A percentile compares a stretch with the other conserved stretches of the same genome.
Evolutionary conservation across 2,329 filamentous ascomycete genomes (phyloP).

Genomic region (Phialocephala sp.): DNA sequence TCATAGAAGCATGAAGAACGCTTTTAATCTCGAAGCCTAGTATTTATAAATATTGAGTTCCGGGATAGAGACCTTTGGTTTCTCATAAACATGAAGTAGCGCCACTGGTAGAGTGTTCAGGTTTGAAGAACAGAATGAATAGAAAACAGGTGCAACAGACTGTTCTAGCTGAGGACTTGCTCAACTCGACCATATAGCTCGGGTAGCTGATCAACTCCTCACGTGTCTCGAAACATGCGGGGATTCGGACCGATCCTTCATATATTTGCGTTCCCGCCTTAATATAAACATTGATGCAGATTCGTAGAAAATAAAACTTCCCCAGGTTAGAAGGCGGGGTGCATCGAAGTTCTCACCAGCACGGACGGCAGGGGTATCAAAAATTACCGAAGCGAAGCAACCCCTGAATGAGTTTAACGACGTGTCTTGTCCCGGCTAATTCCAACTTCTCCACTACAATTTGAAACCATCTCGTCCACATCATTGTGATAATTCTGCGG

Average conservation of each 20-base stretch:
- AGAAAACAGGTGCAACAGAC: neutral
- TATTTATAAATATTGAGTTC: neutral
- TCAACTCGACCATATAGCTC: neutral
- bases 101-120: neutral
- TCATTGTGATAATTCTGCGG: constrained; percentile 2
- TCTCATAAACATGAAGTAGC: neutral
- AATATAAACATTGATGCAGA: constrained; percentile 8
- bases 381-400: constrained; percentile 16
- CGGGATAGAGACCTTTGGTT: neutral
- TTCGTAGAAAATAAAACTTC: neutral
- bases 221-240: constrained; percentile 7
- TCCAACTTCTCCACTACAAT: constrained; percentile 8
- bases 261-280: constrained; percentile 9
- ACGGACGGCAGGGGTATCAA: constrained; percentile 10
- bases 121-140: neutral
- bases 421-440: constrained; percentile 2
- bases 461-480: constrained; percentile 10
- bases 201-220: constrained; percentile 3
- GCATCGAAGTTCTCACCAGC: constrained; percentile 5
- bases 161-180: neutral
- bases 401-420: constrained; percentile 15
- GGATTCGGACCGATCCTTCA: constrained; percentile 20
- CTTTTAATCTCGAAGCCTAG: neutral
- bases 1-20: neutral
- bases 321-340: constrained; percentile 4